These are phyloP conservation scores for Pythium pyrilobum DNA, from an alignment of 352 stramenopile species.

Conservation along the genomic window DNA sequence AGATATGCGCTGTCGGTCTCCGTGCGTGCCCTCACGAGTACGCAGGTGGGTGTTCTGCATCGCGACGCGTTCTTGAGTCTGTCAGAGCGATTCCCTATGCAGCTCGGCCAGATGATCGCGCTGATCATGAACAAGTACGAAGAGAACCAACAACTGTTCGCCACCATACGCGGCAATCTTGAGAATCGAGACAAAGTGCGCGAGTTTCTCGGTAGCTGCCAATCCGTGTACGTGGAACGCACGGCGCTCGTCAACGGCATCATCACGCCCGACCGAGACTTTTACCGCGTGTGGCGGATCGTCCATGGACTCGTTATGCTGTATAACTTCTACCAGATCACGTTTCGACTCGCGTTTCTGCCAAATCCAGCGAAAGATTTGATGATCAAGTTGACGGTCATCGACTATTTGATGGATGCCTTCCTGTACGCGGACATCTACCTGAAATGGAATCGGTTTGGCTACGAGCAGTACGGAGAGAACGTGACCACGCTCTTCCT, in stretches of 20 bases:
- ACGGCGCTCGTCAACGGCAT: slow-evolving; percentile 10
- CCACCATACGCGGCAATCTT: slow-evolving; percentile 10
- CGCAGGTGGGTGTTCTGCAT: slow-evolving; percentile 1
- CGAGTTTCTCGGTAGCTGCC: slow-evolving; percentile 8
- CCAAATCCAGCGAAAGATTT: background rate
- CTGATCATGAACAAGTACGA: slow-evolving; percentile 12
- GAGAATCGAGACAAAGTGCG: background rate
- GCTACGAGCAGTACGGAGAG: slow-evolving; percentile 16
- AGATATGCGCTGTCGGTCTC: slow-evolving; percentile 10
- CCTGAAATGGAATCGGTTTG: slow-evolving; percentile 19
- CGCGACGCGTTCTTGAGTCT: slow-evolving; percentile 12
- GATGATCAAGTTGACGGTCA: slow-evolving; percentile 1
- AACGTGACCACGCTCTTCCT: slow-evolving; percentile 8
- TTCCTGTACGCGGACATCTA: slow-evolving; percentile 21
- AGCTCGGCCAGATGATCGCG: slow-evolving; percentile 13
- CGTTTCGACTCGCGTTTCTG: slow-evolving; percentile 24
- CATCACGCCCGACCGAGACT: background rate
- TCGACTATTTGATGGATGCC: slow-evolving; percentile 21
- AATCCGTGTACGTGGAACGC: slow-evolving; percentile 9
- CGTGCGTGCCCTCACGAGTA: slow-evolving; percentile 6
- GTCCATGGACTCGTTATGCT: slow-evolving; percentile 34
- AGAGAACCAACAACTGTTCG: background rate
- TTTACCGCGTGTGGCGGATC: slow-evolving; percentile 29
- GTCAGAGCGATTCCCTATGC: slow-evolving; percentile 7
- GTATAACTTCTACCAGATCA: slow-evolving; percentile 32